These are phyloP conservation scores for Baeospora myosura DNA, from an alignment of 1,284 basidiomycete genomes.

Conservation along the genomic window DNA sequence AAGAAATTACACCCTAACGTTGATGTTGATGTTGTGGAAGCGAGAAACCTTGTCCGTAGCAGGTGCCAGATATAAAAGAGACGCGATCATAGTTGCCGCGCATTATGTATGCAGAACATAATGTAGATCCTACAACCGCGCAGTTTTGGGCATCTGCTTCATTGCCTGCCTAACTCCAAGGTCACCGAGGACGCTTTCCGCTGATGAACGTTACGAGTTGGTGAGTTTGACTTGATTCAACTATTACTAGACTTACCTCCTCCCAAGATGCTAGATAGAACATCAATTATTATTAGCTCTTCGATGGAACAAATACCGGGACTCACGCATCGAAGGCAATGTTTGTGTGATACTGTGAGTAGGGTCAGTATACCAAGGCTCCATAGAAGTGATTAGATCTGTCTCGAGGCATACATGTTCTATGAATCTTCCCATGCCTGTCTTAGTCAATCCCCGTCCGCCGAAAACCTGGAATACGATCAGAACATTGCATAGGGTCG, in stretches of 20 bases:
- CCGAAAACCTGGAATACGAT: constrained; percentile 54
- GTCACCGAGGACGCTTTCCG: constrained; percentile 60
- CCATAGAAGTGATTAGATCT: not conserved
- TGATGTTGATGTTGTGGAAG: no score
- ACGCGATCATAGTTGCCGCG: no score
- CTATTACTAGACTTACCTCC: not conserved
- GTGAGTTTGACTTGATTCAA: no score
- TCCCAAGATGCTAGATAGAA: not conserved
- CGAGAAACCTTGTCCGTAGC: no score
- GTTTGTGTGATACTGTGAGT: not conserved
- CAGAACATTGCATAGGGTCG: not conserved
- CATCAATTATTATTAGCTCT: no score
- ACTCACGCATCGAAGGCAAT: constrained; percentile 1
- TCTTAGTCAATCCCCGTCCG: constrained; percentile 70
- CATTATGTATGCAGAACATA: no score
- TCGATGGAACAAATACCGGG: not conserved
- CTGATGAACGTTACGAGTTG: no score
- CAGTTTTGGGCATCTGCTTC: constrained; percentile 54
- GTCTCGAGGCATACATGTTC: constrained; percentile 55
- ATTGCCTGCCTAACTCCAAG: constrained; percentile 63
- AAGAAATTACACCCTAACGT: no score
- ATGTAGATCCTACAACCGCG: constrained; percentile 31
- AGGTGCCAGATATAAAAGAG: no score
- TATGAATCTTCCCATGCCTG: constrained; percentile 63
- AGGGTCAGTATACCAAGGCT: not conserved